Base-by-base conservation (phyloP, 176 grass and related monocot genomes). In the Carex littledalei region DNA sequence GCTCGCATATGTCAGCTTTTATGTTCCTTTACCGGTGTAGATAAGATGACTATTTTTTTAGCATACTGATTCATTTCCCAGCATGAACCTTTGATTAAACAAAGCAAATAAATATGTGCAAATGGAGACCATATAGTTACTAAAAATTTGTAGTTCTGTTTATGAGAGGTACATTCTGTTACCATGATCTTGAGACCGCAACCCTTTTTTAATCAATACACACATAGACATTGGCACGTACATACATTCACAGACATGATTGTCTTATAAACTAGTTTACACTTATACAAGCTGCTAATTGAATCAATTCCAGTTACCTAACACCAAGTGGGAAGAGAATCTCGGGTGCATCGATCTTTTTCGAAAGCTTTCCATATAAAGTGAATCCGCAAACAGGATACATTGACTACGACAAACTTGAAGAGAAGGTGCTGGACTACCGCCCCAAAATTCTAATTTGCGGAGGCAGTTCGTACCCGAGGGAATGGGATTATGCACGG, bases 401-500 rank as follows among this genome's bases (percentile, higher is more conserved):
- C 63, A 90, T 92, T 81, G 93, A 94, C 50, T 92, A 88, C 62
- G 86, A 90, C 21, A 88, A 86, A 77, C 74, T 93, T 56, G 91
- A 93, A 78, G 88, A 93, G 54, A 90, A 84, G 56, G 91, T 86
- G 1, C 67, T 90, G 34, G 88, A 90, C 84, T 93, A 88, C 59
- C 84, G 84, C 11, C 91, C 91, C 18, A 93, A 90, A 78, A 87
- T 93, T 84, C 52, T 90, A 34, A 88, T 93, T 29, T 86, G 88
- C 34, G 91, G 91, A 0, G 91, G 86, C 45, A 93, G 91, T n/a
- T 84, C 88, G 2, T 93, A 93, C 61, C 90, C 93, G 0, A 83
- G 93, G 17, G 86, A 92, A 58, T 94, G 90, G 90, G 93, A 94
- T 58, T 94, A 94, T 85, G 90, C 88, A 14, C 64, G 88, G 59